These are phyloP conservation scores for Liquidambar formosana DNA, from an alignment of 164 flowering plant genomes.

Conservation along the genomic window DNA sequence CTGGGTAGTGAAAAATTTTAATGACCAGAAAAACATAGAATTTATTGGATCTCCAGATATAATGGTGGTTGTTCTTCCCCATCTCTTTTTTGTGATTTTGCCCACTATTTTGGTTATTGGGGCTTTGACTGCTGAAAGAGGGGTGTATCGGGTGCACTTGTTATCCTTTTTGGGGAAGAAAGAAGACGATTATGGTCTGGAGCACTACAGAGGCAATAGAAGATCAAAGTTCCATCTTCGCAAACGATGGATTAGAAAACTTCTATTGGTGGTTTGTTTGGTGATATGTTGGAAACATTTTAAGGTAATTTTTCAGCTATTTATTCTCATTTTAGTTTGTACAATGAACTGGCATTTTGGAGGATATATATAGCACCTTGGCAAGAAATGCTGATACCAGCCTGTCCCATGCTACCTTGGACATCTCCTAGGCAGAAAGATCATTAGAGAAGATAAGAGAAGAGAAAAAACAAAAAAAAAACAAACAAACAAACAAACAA, in stretches of 20 bases:
- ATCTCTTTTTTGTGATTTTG: constrained; percentile 61
- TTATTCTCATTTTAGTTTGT: not conserved
- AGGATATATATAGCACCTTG: too few relatives aligned
- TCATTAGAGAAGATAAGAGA: too few relatives aligned
- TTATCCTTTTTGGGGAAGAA: constrained; percentile 68
- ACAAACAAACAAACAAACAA: too few relatives aligned
- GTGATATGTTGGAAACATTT: constrained; percentile 68
- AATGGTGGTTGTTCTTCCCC: constrained; percentile 85
- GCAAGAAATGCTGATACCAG: too few relatives aligned
- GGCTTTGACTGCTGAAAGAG: constrained; percentile 67
- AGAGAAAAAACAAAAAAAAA: too few relatives aligned
- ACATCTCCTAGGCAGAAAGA: too few relatives aligned
- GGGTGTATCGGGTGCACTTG: constrained; percentile 34
- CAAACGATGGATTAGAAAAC: constrained; percentile 56
- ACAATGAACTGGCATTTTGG: too few relatives aligned
- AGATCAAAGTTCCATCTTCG: constrained; percentile 20
- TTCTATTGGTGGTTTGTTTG: constrained; percentile 53
- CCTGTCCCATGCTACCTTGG: too few relatives aligned
- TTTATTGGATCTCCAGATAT: constrained; percentile 81
- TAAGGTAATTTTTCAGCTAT: constrained; percentile 43
- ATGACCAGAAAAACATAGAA: constrained; percentile 19
- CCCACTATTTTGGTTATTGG: constrained; percentile 54
- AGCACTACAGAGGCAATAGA: constrained; percentile 9
- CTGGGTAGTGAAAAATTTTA: constrained; percentile 53
- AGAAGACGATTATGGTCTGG: constrained; percentile 50